A percentile compares a stretch with the other conserved stretches of the same genome.
phyloP scores from a whole-genome alignment of 2,329 filamentous ascomycete species.

The Zasmidium angulare region DNA sequence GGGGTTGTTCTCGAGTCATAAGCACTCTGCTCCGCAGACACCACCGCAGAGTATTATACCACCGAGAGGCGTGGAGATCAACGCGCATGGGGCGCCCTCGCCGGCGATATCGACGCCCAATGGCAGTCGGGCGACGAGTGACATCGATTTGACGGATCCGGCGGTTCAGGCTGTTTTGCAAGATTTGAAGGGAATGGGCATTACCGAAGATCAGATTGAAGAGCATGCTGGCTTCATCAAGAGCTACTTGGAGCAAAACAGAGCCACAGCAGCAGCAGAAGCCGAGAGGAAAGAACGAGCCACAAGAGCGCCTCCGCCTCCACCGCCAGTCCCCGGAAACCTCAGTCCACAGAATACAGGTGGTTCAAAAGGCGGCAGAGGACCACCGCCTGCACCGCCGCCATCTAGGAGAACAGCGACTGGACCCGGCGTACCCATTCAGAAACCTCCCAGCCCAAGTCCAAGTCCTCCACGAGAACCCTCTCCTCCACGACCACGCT shows the following conservation, averaged over 20 bases:
- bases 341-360: slow-evolving; percentile 65
- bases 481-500: slow-evolving; percentile 68
- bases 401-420: slow-evolving; percentile 39
- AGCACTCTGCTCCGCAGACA: slow-evolving; percentile 34
- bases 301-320: slow-evolving; percentile 61
- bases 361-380: slow-evolving; percentile 55
- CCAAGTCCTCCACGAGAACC: slow-evolving; percentile 64
- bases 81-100: slow-evolving; percentile 26
- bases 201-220: slow-evolving; percentile 67
- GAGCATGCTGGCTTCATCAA: slow-evolving; percentile 69
- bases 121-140: slow-evolving; percentile 38
- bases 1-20: slow-evolving; percentile 27
- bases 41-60: slow-evolving; percentile 53
- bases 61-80: slow-evolving; percentile 41
- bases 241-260: slow-evolving; percentile 64
- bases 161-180: slow-evolving; percentile 61
- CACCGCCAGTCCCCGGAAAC: slow-evolving; percentile 49
- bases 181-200: slow-evolving; percentile 64
- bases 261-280: slow-evolving; percentile 50
- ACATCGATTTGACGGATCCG: slow-evolving; percentile 62
- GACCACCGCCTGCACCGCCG: slow-evolving; percentile 60
- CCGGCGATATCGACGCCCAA: slow-evolving; percentile 35
- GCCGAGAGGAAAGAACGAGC: slow-evolving; percentile 49
- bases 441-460: slow-evolving; percentile 53
- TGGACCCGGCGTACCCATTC: slow-evolving; percentile 41